These are phyloP conservation scores for Dryadomyces quercus-mongolicae DNA, from an alignment of 2,329 filamentous ascomycete species.

Conservation along the genomic window DNA sequence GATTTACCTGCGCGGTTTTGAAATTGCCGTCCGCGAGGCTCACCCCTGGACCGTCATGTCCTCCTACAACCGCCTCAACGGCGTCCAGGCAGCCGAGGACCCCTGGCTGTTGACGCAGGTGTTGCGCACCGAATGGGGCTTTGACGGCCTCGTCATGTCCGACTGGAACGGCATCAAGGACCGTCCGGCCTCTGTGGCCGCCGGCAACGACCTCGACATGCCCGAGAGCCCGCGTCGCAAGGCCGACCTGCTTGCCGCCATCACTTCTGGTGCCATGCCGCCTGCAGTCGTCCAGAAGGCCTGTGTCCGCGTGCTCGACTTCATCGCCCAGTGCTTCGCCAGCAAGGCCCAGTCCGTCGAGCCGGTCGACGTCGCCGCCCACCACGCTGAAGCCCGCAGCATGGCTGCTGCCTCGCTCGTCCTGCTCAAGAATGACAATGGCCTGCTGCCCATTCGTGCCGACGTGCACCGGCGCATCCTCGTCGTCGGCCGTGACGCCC, in stretches of 20 bases:
- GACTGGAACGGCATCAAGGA: conserved; percentile 49
- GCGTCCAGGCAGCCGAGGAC: conserved; percentile 47
- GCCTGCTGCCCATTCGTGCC: conserved; percentile 49
- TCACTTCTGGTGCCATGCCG: background rate
- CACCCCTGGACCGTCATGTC: conserved; percentile 60
- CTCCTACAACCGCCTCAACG: conserved; percentile 56
- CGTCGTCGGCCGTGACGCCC: conserved; percentile 58
- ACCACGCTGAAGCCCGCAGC: conserved; percentile 44
- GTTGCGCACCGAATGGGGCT: conserved; percentile 48
- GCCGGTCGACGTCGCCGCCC: conserved; percentile 36
- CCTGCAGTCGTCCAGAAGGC: conserved; percentile 40
- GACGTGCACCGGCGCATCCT: conserved; percentile 49
- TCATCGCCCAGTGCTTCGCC: background rate
- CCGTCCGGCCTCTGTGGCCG: conserved; percentile 37
- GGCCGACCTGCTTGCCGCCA: background rate
- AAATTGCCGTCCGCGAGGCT: conserved; percentile 57
- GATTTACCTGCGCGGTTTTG: conserved; percentile 59
- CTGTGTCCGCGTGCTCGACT: conserved; percentile 28
- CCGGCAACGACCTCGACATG: conserved; percentile 46
- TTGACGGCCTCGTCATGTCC: conserved; percentile 44
- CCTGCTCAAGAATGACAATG: conserved; percentile 49
- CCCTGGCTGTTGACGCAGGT: conserved; percentile 40
- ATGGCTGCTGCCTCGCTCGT: conserved; percentile 51
- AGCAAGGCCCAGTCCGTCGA: background rate
- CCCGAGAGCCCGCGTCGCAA: conserved; percentile 18